Percentiles rank a stretch among this genome's conserved stretches.
Conservation (phyloP, 345 rosid species). For the Melaleuca alternifolia region DNA sequence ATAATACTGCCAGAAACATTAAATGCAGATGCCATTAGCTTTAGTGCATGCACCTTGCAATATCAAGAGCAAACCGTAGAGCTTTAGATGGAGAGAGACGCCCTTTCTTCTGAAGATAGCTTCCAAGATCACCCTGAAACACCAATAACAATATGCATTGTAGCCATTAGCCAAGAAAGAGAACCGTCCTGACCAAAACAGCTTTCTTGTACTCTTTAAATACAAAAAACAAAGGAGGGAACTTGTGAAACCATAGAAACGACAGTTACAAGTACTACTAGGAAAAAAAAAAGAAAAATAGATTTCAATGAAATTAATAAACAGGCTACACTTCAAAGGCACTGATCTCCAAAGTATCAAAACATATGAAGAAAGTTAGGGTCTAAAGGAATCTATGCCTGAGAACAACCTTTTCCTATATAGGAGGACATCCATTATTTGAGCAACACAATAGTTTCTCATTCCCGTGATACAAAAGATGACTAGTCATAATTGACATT, state of each 20-base stretch:
- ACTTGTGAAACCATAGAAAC: neutral
- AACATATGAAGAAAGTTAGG: neutral
- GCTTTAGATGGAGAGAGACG: conserved; percentile 78
- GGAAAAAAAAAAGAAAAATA: neutral
- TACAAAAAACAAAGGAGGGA: neutral
- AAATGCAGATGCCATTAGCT: neutral
- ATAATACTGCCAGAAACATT: neutral
- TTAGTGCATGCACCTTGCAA: conserved; percentile 59
- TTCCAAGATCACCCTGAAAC: conserved; percentile 75
- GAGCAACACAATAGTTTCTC: neutral
- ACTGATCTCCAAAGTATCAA: neutral
- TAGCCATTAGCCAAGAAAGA: neutral
- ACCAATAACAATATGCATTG: neutral
- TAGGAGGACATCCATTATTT: neutral
- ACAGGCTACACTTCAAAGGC: neutral
- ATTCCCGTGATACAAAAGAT: neutral
- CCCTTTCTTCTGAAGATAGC: conserved; percentile 82
- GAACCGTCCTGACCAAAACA: neutral
- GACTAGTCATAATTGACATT: neutral
- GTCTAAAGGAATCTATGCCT: neutral
- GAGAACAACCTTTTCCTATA: neutral
- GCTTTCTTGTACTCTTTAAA: neutral
- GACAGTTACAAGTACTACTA: neutral
- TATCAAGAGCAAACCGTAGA: conserved; percentile 73
- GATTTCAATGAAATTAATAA: neutral